Percentiles rank a stretch among this genome's conserved stretches.
Conservation (phyloP, 1,284 basidiomycete genomes). For the Ustilago loliicola region DNA sequence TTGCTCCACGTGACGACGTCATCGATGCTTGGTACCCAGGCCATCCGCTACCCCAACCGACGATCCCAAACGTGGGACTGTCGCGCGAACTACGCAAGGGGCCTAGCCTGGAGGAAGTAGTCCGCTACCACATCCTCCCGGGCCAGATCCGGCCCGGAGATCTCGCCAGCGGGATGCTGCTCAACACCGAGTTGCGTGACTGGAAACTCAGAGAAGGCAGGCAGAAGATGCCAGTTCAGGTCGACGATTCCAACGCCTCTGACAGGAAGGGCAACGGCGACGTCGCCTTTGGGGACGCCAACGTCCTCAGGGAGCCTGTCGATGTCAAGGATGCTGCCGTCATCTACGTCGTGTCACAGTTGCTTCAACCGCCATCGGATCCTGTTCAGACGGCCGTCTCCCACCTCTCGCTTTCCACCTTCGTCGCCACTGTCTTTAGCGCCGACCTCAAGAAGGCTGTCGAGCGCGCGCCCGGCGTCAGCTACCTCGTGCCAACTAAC, state of each 20-base stretch:
- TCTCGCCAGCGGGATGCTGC: constrained; percentile 50
- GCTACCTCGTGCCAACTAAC: constrained; percentile 90
- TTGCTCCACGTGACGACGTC: constrained; percentile 90
- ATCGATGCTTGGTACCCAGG: constrained; percentile 71
- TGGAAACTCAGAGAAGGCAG: constrained; percentile 70
- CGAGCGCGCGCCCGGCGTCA: constrained; percentile 76
- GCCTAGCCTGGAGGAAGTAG: constrained; percentile 46
- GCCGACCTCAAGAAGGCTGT: constrained; percentile 57
- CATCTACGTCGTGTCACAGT: constrained; percentile 89
- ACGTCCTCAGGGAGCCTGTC: constrained; percentile 83
- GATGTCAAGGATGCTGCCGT: constrained; percentile 79
- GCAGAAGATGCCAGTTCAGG: constrained; percentile 69
- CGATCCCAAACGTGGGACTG: background rate
- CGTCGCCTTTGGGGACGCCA: constrained; percentile 86
- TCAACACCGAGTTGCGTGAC: constrained; percentile 61
- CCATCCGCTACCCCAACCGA: constrained; percentile 6
- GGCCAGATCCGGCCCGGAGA: constrained; percentile 44
- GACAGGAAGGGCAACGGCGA: constrained; percentile 55
- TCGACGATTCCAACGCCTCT: constrained; percentile 68
- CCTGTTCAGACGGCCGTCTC: constrained; percentile 86
- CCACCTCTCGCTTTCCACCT: constrained; percentile 84
- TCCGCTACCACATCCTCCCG: constrained; percentile 66
- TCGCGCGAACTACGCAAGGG: constrained; percentile 23
- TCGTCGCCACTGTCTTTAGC: constrained; percentile 79
- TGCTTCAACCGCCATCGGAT: constrained; percentile 85